Evolutionary conservation across 345 rosid species (phyloP).

Genomic region (Eucalyptus urophylla): DNA sequence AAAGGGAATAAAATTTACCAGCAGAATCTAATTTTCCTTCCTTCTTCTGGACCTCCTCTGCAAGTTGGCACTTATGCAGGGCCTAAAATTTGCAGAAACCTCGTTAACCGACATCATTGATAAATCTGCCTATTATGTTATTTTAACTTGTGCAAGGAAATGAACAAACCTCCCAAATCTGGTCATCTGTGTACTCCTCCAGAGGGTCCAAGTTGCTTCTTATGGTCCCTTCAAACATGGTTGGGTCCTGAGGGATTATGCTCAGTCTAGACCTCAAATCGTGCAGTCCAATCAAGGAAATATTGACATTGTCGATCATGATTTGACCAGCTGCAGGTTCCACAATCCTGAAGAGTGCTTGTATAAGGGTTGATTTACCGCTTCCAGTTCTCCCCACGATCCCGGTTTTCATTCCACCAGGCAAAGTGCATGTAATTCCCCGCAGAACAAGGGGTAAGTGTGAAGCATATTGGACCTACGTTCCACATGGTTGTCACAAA

Average conservation of each 20-base stretch:
- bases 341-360: constrained; percentile 69
- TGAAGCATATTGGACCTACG: constrained; percentile 69
- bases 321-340: constrained; percentile 67
- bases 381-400: constrained; percentile 93
- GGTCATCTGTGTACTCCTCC: constrained; percentile 69
- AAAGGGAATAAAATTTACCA: constrained; percentile 6
- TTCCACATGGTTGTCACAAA: neutral
- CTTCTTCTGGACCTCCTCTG: constrained; percentile 63
- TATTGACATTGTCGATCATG: constrained; percentile 49
- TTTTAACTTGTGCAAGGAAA: neutral
- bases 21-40: constrained; percentile 50
- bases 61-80: constrained; percentile 79
- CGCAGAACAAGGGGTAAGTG: constrained; percentile 76
- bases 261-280: constrained; percentile 72
- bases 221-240: constrained; percentile 89
- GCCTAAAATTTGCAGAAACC: constrained; percentile 25
- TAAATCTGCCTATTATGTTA: neutral
- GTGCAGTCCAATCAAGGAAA: constrained; percentile 60
- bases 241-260: constrained; percentile 93
- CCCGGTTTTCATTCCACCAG: constrained; percentile 69
- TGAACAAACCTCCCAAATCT: constrained; percentile 78
- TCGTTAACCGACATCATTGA: neutral
- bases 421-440: constrained; percentile 71
- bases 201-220: constrained; percentile 84
- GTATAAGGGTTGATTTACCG: constrained; percentile 87